These are phyloP conservation scores for Rubus idaeus DNA, from an alignment of 306 rosid species.

Conservation along the genomic window DNA sequence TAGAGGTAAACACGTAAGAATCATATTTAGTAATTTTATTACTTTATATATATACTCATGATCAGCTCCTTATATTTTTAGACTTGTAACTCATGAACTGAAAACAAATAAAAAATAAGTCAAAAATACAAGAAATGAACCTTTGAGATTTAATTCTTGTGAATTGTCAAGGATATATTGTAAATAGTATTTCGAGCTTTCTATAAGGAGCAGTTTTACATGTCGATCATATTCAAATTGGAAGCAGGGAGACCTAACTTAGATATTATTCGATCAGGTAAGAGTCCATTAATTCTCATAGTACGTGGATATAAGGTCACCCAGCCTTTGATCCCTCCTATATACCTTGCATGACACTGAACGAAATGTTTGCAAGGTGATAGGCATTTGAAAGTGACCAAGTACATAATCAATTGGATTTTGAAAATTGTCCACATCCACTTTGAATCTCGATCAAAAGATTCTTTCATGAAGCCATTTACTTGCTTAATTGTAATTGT, in stretches of 20 bases:
- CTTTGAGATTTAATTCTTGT: no score
- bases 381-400: constrained; percentile 1
- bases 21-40: no score
- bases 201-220: background rate
- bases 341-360: background rate
- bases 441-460: background rate
- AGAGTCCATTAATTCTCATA: background rate
- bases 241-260: no score
- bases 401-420: background rate
- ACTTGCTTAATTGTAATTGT: background rate
- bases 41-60: no score
- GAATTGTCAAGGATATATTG: no score
- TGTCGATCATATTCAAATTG: background rate
- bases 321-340: no score
- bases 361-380: background rate
- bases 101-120: no score
- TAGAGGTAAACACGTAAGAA: no score
- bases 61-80: no score
- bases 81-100: no score
- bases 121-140: no score
- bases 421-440: background rate
- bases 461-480: background rate
- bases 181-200: background rate
- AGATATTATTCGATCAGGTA: background rate
- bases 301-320: background rate